Base-by-base conservation (phyloP, 2,329 filamentous ascomycete genomes). In the Bipolaris oryzae region DNA sequence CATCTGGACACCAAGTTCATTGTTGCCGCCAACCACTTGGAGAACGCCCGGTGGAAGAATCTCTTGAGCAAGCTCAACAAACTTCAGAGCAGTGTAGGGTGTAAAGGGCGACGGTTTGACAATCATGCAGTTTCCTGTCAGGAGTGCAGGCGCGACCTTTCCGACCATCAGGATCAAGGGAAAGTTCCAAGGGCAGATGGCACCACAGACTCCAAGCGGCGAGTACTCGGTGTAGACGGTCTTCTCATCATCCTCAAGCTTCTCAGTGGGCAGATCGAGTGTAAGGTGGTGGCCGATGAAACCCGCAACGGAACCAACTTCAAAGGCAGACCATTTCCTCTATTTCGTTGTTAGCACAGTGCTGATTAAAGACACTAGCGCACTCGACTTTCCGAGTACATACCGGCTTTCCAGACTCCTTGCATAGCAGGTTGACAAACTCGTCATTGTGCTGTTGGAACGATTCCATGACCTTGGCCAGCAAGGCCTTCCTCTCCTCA, bases 41-140 rank as follows among this genome's bases (percentile, higher is more conserved):
- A 89, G 69, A n/a, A 89, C 84, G 37, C 87, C 87, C 0, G 84
- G 81, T 1, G 85, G 85, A 73, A 88, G 85, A 73, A 87, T 77
- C 20, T 80, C 69, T 54, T 83, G 79, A 0, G 80, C 84, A 2
- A 89, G 69, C 71, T 89, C 85, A 11, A 79, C 82, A n/a, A 87
- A 67, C 72, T 89, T 89, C 37, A 89, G 76, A 3, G 77, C 76
- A 2, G 78, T 80, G 71, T 86, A 87, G 5, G 85, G 84, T 0
- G 85, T 85, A 69, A 82, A 86, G 58, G 70, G 80, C 39, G 82
- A 85, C 2, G 84, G 83, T 72, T 86, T 86, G 58, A 85, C 70
- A 48, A 87, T 84, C 39, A 86, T 73, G 13, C 75, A 72, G 59
- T 85, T 85, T 9, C 84, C 84, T 0, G 85, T 84, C 34, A 87